Conservation (phyloP, 2,329 filamentous ascomycete species). For the Ascomycota sp. region DNA sequence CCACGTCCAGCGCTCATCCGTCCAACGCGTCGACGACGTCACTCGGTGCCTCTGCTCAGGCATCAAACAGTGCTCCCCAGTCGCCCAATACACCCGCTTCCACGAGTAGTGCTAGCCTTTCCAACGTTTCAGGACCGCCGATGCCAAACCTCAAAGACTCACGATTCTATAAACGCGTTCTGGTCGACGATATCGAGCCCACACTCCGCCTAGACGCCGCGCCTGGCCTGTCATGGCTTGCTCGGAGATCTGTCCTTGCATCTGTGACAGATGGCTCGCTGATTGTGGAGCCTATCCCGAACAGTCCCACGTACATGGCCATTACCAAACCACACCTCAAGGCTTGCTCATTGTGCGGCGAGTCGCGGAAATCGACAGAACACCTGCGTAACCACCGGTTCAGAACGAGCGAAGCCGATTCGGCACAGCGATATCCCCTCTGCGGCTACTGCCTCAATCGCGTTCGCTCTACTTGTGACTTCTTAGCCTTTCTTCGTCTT, state of each 20-base stretch:
- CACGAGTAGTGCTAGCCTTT: constrained; percentile 22
- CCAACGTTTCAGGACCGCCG: constrained; percentile 10
- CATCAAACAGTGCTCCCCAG: constrained; percentile 29
- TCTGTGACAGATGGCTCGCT: constrained; percentile 69
- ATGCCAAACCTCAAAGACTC: constrained; percentile 60
- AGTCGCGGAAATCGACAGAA: constrained; percentile 45
- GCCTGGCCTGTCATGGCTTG: constrained; percentile 82
- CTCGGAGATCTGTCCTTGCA: constrained; percentile 60
- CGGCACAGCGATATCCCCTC: constrained; percentile 69
- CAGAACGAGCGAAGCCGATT: constrained; percentile 66
- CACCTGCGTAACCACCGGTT: constrained; percentile 72
- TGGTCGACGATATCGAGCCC: constrained; percentile 84
- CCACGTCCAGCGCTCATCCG: constrained; percentile 22
- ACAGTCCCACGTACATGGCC: constrained; percentile 26
- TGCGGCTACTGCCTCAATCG: constrained; percentile 72
- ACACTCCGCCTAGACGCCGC: constrained; percentile 75
- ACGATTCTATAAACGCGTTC: constrained; percentile 76
- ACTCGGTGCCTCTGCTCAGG: constrained; percentile 24
- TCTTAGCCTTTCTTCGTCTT: constrained; percentile 74
- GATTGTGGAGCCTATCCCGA: constrained; percentile 69
- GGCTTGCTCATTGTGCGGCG: constrained; percentile 74
- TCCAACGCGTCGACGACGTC: constrained; percentile 40
- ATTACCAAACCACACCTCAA: constrained; percentile 32
- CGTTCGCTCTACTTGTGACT: constrained; percentile 74
- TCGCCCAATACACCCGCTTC: constrained; percentile 36